Evolutionary conservation across 169 alveolate genomes (phyloP), one percentile per base, ranked within the genome.

Genomic region (Plasmodium berghei): DNA sequence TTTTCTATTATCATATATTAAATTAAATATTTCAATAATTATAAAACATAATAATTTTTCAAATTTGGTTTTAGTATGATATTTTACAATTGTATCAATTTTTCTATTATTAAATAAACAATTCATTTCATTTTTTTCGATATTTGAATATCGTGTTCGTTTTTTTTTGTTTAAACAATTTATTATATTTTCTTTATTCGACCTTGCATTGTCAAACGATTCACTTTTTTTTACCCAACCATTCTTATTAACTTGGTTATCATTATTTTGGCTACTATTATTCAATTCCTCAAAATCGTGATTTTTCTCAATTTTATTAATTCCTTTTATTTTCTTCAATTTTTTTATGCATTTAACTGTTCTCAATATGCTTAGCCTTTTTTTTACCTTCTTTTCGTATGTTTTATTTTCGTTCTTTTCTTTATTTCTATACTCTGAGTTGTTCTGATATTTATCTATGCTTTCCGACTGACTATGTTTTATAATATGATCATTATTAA

Each of bases 11-110:
- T 62, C 91, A 71, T 61, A 86, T 5, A 66, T 63, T 63, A 86
- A 61, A 22, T 86, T 86, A 48, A 86, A 86, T 9, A 86, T 86
- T 70, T 86, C 91, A 16, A 86, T 70, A 12, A 86, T 72, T 40
- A 86, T 71, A 9, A 70, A 56, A 20, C 73, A 86, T 10, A 86
- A 22, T 55, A 86, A 59, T 71, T 86, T 86, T 20, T 86, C 87
- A 46, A 86, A 86, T 40, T 56, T 45, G 1, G 69, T 86, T 52
- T 73, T 71, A 18, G 86, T 86, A 14, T 86, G 91, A 52, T 86
- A 86, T 48, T 59, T 56, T 16, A 86, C 73, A 28, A 86, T 86
- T 18, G 64, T 69, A 5, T 69, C 86, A 34, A 69, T 83, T 8
- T 83, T 69, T 20, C 49, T 77, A 64, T 64, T 77, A 16, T 56